Conservation (phyloP, 1,284 basidiomycete genomes). For the Puccinia polysora region DNA sequence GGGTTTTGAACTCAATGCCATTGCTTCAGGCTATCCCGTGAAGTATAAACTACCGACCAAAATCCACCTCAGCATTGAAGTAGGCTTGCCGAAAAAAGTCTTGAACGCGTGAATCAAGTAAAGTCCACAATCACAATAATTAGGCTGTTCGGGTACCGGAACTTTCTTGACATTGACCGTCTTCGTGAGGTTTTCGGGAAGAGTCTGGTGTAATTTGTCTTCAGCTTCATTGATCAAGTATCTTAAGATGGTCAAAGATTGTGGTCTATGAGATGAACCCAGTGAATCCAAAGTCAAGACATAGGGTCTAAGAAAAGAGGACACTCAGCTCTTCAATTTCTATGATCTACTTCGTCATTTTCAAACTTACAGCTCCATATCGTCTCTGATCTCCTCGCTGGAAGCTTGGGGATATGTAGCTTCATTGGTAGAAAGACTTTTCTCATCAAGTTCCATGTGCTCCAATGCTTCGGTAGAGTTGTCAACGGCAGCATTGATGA, state of each 20-base stretch:
- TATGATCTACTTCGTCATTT: neutral
- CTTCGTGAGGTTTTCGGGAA: slow-evolving; percentile 53
- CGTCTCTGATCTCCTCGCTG: neutral
- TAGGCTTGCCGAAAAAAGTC: slow-evolving; percentile 64
- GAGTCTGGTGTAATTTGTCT: slow-evolving; percentile 63
- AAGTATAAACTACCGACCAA: slow-evolving; percentile 2
- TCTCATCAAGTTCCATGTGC: slow-evolving; percentile 27
- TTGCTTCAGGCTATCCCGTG: neutral
- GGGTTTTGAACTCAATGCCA: neutral
- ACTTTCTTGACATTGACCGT: slow-evolving; percentile 52
- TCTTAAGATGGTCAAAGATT: slow-evolving; percentile 60
- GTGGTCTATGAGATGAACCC: slow-evolving; percentile 63
- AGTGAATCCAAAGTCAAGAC: slow-evolving; percentile 87
- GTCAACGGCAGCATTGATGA: slow-evolving; percentile 3
- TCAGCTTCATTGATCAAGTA: slow-evolving; percentile 76
- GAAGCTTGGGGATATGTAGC: neutral
- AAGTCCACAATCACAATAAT: slow-evolving; percentile 78
- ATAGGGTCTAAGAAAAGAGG: slow-evolving; percentile 51
- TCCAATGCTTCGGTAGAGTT: neutral
- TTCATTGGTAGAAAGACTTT: neutral
- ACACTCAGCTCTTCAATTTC: neutral
- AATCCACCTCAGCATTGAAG: slow-evolving; percentile 19
- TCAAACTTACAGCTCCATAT: neutral
- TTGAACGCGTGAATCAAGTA: slow-evolving; percentile 75
- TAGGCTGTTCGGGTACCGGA: slow-evolving; percentile 68